Base-by-base conservation (phyloP, 1,139 yeast genomes). In the Kazachstania sp. region DNA sequence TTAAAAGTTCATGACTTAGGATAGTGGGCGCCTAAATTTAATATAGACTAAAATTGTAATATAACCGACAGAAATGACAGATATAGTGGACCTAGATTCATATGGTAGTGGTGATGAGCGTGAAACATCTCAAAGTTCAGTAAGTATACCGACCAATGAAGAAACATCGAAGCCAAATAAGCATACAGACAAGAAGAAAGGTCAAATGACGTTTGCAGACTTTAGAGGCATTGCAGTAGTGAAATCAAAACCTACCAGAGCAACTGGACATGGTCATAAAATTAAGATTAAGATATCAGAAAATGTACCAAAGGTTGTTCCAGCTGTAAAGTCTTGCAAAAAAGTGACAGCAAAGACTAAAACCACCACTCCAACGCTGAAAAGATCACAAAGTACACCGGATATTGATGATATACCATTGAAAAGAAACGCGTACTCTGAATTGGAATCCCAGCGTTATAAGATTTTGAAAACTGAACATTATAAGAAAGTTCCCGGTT, bases 171-270 rank as follows among this genome's bases (percentile, higher is more conserved):
- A 23, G 28, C 6, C 28, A 23, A 23, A 23, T 23, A 23, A 23
- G 8, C 6, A 7, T 23, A 9, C 28, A 15, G 15, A 8, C 18
- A 32, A 15, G 36, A 15, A 23, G 5, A 26, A 5, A 15, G 49
- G 51, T 3, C 61, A 58, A 40, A 45, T 51, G 52, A 54, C 58
- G 1, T 54, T 58, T 44, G 50, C 49, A 30, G 61, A 58, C 46
- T 58, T 57, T 45, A 50, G 50, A 20, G 53, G 48, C 34, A 49
- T 57, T 11, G 51, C 45, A 31, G 48, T 54, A 2, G 32, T 45
- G 12, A 41, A 43, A 13, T 4, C 44, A 38, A 26, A 40, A n/a
- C 8, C 36, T 15, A 11, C 19, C 9, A 15, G 11, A 13, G 11
- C 31, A 19, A 32, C 20, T 9, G 19, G 37, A 23, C 7, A 37